These are phyloP conservation scores for Loxodes magnus DNA, from an alignment of 73 alveolate genomes.

Conservation along the genomic window DNA sequence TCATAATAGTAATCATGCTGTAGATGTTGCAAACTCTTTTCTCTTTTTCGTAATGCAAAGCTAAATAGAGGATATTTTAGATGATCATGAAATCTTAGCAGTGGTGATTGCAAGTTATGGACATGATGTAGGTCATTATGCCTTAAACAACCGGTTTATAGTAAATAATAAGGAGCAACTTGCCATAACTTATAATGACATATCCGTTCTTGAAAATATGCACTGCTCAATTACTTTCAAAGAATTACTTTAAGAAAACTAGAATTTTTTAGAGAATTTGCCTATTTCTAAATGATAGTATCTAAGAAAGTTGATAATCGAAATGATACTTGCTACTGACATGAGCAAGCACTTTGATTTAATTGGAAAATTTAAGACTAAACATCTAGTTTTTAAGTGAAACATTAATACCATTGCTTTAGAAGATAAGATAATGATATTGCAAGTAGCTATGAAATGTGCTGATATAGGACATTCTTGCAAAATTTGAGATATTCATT, in stretches of 20 bases:
- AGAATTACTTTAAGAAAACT: neutral
- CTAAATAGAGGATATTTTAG: neutral
- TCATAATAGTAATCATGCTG: slow-evolving; percentile 12
- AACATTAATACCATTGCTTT: too few relatives aligned
- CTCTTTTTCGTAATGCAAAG: neutral
- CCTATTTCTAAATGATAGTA: neutral
- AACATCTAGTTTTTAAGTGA: neutral
- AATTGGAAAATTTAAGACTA: neutral
- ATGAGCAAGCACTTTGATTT: slow-evolving; percentile 3
- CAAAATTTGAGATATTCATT: neutral
- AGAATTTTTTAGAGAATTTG: neutral
- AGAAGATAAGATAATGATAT: neutral
- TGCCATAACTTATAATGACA: neutral
- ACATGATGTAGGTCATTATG: slow-evolving; percentile 4
- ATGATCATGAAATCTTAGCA: neutral
- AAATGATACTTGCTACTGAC: slow-evolving; percentile 2
- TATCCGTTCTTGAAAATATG: slow-evolving; percentile 3
- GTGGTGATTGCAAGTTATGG: neutral
- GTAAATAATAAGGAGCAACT: neutral
- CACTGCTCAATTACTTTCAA: neutral
- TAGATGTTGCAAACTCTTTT: neutral
- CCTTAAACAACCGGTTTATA: neutral
- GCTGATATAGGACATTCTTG: slow-evolving; percentile 9
- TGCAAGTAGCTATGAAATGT: slow-evolving; percentile 1
- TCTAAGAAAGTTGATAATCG: neutral